Evolutionary conservation across 1,284 basidiomycete genomes (phyloP).

Genomic region (Ceratobasidium sp.): DNA sequence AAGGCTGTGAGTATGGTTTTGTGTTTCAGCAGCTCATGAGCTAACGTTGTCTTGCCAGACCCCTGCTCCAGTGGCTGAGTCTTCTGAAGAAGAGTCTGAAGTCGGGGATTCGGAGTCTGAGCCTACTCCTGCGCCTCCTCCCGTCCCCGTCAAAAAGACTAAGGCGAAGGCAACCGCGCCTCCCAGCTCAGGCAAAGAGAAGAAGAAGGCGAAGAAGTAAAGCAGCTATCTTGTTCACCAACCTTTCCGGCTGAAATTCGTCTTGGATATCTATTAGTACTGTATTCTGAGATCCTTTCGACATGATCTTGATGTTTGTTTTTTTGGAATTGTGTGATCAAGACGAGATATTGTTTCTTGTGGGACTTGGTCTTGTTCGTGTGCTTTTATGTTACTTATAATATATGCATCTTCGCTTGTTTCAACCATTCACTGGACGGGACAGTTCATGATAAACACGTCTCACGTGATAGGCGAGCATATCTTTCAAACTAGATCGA

Average conservation of each 20-base stretch:
- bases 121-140: slow-evolving; percentile 2
- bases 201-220: slow-evolving; percentile 38
- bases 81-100: slow-evolving; percentile 23
- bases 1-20: slow-evolving; percentile 7
- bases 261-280: slow-evolving; percentile 37
- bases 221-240: neutral
- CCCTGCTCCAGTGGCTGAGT: slow-evolving; percentile 2
- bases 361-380: slow-evolving; percentile 4
- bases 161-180: slow-evolving; percentile 1
- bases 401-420: slow-evolving; percentile 5
- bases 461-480: slow-evolving; percentile 27
- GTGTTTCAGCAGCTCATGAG: neutral
- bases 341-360: slow-evolving; percentile 1
- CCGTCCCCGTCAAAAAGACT: neutral
- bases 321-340: neutral
- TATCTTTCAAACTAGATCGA: too few relatives aligned
- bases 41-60: neutral
- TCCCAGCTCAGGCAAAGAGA: slow-evolving; percentile 14
- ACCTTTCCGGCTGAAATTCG: neutral
- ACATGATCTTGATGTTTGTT: neutral
- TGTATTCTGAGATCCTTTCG: slow-evolving; percentile 19
- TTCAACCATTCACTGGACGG: neutral
- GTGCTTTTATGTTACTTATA: slow-evolving; percentile 10
- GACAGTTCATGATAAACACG: slow-evolving; percentile 1
- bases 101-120: slow-evolving; percentile 14